Percentiles rank a stretch among this genome's conserved stretches.
These are phyloP conservation scores for Tolypocladium nubicola DNA, from an alignment of 2,329 filamentous ascomycete genomes.

Conservation along the genomic window DNA sequence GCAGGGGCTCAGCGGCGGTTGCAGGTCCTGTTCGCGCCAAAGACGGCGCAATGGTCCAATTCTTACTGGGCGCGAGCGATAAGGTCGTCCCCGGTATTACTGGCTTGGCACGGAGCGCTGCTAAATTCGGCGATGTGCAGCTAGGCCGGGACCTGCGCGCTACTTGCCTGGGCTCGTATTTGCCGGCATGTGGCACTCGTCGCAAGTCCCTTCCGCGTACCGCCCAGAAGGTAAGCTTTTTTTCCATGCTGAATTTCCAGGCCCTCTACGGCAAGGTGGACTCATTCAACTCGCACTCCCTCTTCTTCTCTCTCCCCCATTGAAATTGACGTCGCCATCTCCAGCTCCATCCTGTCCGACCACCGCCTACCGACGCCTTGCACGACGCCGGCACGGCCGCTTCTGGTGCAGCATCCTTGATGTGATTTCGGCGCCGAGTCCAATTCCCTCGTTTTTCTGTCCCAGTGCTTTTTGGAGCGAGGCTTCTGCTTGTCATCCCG, in stretches of 20 bases:
- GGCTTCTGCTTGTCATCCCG: not conserved
- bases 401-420: constrained; percentile 1
- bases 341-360: not conserved
- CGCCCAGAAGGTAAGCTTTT: constrained; percentile 4
- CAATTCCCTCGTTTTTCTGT: not conserved
- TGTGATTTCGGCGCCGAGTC: not conserved
- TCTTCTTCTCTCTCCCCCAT: not conserved
- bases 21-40: not conserved
- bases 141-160: not conserved
- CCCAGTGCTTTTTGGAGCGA: not conserved
- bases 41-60: not conserved
- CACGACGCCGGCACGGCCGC: not conserved
- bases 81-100: not conserved
- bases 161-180: not conserved
- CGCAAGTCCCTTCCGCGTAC: not conserved
- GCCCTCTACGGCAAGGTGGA: not conserved
- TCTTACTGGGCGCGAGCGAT: not conserved
- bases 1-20: not conserved
- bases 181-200: too few relatives aligned
- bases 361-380: not conserved
- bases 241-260: not conserved
- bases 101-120: not conserved
- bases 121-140: not conserved
- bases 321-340: not conserved
- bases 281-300: not conserved